A percentile compares a stretch with the other conserved stretches of the same genome.
Conservation (phyloP, 176 grass and related monocot species). For the Juncus effusus region DNA sequence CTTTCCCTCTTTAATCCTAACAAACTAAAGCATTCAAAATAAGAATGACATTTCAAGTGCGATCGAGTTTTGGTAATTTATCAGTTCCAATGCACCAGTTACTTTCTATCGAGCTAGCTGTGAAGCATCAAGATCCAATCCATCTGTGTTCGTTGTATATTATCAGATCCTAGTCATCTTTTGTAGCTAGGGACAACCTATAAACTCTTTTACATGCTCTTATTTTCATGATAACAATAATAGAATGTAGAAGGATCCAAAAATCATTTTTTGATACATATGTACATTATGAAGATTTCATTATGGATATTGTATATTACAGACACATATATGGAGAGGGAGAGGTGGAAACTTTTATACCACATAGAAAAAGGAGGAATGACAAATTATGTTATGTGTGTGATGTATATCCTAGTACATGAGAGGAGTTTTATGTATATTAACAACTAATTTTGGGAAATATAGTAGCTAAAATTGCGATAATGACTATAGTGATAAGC, state of each 20-base stretch:
- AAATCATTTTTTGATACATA: no score
- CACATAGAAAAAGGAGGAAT: no score
- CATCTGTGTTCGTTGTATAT: not conserved
- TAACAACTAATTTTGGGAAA: constrained; percentile 9
- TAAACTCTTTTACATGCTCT: no score
- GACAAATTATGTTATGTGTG: no score
- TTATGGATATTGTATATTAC: no score
- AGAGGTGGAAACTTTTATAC: no score
- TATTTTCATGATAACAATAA: no score
- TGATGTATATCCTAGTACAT: not conserved
- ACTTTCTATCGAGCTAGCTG: constrained; percentile 21
- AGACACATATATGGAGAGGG: no score
- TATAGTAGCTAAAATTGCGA: constrained; percentile 1
- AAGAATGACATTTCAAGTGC: not conserved
- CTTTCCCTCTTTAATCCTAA: not conserved
- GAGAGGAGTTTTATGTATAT: not conserved
- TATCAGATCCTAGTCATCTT: constrained; percentile 26
- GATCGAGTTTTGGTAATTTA: not conserved
- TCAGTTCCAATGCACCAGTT: constrained; percentile 8
- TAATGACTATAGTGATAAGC: constrained; percentile 4
- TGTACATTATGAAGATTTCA: no score
- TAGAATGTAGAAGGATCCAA: no score
- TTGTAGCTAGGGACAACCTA: not conserved
- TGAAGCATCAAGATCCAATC: constrained; percentile 11
- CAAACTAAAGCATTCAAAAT: constrained; percentile 1